Conservation (phyloP, 495 filamentous ascomycete species). For the Podospora comata region DNA sequence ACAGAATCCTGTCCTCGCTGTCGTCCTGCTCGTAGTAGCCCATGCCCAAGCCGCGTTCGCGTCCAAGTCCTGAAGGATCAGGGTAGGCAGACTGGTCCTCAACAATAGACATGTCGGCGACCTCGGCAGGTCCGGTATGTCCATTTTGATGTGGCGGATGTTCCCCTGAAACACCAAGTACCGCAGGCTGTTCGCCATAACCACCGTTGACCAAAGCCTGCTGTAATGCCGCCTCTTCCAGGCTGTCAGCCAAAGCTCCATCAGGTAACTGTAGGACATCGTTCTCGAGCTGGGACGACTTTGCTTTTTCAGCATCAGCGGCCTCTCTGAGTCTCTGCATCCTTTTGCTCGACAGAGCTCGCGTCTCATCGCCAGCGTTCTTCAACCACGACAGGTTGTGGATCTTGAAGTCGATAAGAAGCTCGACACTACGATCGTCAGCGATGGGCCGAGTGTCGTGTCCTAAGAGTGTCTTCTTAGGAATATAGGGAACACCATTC, state of each 20-base stretch:
- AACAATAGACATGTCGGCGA: conserved; percentile 30
- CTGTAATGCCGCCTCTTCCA: conserved; percentile 36
- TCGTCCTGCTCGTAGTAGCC: conserved; percentile 56
- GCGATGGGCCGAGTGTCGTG: conserved; percentile 86
- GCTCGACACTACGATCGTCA: conserved; percentile 83
- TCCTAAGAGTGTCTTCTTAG: conserved; percentile 77
- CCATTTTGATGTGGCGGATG: conserved; percentile 9
- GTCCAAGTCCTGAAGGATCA: conserved; percentile 42
- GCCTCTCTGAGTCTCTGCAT: conserved; percentile 52
- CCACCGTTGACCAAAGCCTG: conserved; percentile 33
- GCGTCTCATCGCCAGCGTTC: conserved; percentile 47
- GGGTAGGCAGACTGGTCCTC: conserved; percentile 45
- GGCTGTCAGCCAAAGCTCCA: conserved; percentile 31
- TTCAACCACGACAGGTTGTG: conserved; percentile 79
- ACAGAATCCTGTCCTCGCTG: conserved; percentile 48
- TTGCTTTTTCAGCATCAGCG: conserved; percentile 53
- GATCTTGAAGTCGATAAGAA: conserved; percentile 76
- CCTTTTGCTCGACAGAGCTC: conserved; percentile 47
- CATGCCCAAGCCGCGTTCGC: conserved; percentile 51
- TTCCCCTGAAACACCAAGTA: conserved; percentile 9
- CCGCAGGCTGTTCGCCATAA: conserved; percentile 35
- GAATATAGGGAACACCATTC: conserved; percentile 63
- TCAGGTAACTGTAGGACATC: conserved; percentile 29
- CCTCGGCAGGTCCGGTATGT: conserved; percentile 19
- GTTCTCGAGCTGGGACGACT: conserved; percentile 28